Evolutionary conservation across 352 stramenopile species (phyloP), one percentile per base, ranked within the genome.

Genomic region (Phytopythium kandeliae): DNA sequence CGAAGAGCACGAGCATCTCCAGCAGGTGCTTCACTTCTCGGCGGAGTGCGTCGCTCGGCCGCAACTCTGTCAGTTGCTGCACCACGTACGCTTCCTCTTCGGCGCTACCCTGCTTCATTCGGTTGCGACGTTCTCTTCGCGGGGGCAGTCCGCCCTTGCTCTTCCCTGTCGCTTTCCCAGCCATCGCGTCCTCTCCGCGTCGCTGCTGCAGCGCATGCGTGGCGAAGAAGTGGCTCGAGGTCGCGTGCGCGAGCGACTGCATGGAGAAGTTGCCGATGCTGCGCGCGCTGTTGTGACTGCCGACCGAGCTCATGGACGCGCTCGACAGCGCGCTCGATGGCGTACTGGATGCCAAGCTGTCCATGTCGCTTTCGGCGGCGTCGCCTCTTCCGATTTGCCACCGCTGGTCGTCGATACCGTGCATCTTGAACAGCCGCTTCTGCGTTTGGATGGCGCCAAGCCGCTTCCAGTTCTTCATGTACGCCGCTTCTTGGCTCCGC

Each of bases 371-470:
- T 40, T 72, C 57, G 15, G 60, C 63, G 15, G 71, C 70, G 16
- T 65, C 68, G 17, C 65, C 60, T 21, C 30, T 21, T 1, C n/a
- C 42, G 12, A 67, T 56, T 5, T 68, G 51, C 68, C 77, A 87
- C 17, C 75, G 73, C 25, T 65, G 74, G 16, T 78, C 78, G 46
- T 89, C 78, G 35, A 92, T 87, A 19, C 81, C 81, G 52, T 89
- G 78, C 34, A 92, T 59, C 54, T 79, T 78, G 43, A 89, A 92
- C 24, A 92, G 59, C 24, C 74, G 72, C 59, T 88, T 89, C 55
- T 92, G 81, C 52, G 89, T 75, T 40, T 69, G 76, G 59, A 92
- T 80, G 5, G 62, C 80, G 17, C 60, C 75, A 26, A 89, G 53
- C 3, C 81, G 78, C 35, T 66, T 73, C 71, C 77, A 88, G 49